Conservation (phyloP, 1,139 yeast genomes). For the Yamadazyma dushanensis region DNA sequence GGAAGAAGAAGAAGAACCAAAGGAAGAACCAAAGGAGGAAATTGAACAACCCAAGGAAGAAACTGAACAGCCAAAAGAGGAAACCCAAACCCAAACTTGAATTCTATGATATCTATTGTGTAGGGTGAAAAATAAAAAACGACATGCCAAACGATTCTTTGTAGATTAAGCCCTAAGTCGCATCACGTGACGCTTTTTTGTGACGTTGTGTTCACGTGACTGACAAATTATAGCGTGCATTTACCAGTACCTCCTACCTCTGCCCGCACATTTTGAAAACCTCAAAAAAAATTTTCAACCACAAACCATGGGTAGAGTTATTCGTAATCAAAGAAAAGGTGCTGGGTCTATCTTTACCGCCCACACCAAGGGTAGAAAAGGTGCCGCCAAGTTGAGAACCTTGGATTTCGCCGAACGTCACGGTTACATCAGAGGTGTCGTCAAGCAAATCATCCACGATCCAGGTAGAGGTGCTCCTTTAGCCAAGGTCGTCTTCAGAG, state of each 20-base stretch:
- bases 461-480: constrained; percentile 99
- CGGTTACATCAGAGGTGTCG: constrained; percentile 99
- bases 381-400: constrained; percentile 99
- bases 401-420: constrained; percentile 99
- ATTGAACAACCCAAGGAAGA: background rate
- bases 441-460: constrained; percentile 97
- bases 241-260: background rate
- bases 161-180: constrained; percentile 5
- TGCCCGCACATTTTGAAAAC: constrained; percentile 2
- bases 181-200: constrained; percentile 1
- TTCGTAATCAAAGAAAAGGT: constrained; percentile 99
- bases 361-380: constrained; percentile 99
- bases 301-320: constrained; percentile 96
- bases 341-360: constrained; percentile 99
- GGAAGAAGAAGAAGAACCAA: background rate
- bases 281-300: constrained; percentile 9
- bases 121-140: constrained; percentile 5
- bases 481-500: constrained; percentile 98
- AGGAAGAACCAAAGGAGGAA: background rate
- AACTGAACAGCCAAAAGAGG: too few species aligned
- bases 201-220: background rate
- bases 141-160: too few species aligned
- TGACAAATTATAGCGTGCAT: too few species aligned
- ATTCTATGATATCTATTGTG: too few species aligned
- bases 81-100: too few species aligned